phyloP scores from a whole-genome alignment of 176 grass and related monocot species.

The Lolium rigidum region DNA sequence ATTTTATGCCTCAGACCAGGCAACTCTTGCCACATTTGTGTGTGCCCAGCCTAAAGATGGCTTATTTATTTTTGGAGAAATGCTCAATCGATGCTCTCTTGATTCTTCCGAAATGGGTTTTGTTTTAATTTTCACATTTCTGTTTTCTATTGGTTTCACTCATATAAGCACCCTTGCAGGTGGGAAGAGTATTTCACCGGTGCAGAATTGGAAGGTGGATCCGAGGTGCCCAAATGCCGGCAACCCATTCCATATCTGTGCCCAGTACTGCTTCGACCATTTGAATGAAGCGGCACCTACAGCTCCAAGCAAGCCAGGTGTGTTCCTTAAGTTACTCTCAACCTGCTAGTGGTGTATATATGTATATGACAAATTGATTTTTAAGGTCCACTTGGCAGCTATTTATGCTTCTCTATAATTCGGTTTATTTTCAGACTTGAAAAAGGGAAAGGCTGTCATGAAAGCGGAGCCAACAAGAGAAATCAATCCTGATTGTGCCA shows the following conservation, averaged over 20 bases:
- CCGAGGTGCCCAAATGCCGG: conserved; percentile 69
- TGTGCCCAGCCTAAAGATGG: background rate
- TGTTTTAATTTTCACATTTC: background rate
- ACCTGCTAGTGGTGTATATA: background rate
- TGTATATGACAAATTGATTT: background rate
- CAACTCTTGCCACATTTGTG: conserved; percentile 2
- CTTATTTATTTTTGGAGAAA: background rate
- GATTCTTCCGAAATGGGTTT: background rate
- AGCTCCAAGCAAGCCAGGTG: conserved; percentile 49
- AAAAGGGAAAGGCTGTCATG: conserved; percentile 43
- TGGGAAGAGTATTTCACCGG: background rate
- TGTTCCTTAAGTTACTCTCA: conserved; percentile 17
- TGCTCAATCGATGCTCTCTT: background rate
- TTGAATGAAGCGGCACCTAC: conserved; percentile 39
- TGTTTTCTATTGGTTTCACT: background rate
- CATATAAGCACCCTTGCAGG: conserved; percentile 5
- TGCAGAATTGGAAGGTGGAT: conserved; percentile 63
- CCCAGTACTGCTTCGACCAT: conserved; percentile 68
- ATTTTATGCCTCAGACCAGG: background rate
- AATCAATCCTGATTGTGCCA: conserved; percentile 67
- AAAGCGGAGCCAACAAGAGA: conserved; percentile 49
- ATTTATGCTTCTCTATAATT: conserved; percentile 32
- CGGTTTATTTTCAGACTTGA: conserved; percentile 44
- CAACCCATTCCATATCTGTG: conserved; percentile 92
- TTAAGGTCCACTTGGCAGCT: background rate